Evolutionary conservation across 805 yeast species (phyloP).

Genomic region (Metschnikowia cubensis): DNA sequence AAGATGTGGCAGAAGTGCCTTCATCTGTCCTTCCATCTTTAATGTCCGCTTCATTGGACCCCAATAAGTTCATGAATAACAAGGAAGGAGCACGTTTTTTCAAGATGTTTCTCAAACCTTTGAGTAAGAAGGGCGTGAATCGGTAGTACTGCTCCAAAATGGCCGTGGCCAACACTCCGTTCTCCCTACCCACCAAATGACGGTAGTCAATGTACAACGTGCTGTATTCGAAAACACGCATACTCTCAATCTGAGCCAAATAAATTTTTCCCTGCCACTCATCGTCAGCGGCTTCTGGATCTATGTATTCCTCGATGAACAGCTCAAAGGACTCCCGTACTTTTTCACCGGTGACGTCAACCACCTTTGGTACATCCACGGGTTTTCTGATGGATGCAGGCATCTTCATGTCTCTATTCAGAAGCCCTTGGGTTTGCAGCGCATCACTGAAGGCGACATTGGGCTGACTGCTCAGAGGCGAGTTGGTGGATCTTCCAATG

Average conservation of each 20-base stretch:
- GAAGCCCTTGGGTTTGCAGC: constrained; percentile 31
- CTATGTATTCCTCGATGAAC: constrained; percentile 66
- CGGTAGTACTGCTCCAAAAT: constrained; percentile 89
- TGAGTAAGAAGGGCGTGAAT: constrained; percentile 78
- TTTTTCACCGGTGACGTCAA: constrained; percentile 88
- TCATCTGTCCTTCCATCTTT: constrained; percentile 30
- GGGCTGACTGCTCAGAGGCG: constrained; percentile 27
- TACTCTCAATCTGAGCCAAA: constrained; percentile 72
- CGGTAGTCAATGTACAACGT: constrained; percentile 83
- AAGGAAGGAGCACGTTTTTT: constrained; percentile 72
- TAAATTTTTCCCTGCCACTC: constrained; percentile 57
- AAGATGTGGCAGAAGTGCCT: constrained; percentile 35
- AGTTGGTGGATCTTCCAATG: constrained; percentile 33
- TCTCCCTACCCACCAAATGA: constrained; percentile 70
- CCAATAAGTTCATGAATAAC: constrained; percentile 42
- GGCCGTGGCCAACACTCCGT: constrained; percentile 86
- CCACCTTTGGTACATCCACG: constrained; percentile 67
- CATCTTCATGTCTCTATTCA: constrained; percentile 54
- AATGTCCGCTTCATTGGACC: constrained; percentile 27
- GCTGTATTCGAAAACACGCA: constrained; percentile 69
- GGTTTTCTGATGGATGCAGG: constrained; percentile 16
- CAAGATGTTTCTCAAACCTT: constrained; percentile 70
- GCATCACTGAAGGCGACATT: constrained; percentile 19
- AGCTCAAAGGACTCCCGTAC: constrained; percentile 88
- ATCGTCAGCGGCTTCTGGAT: constrained; percentile 31